Evolutionary conservation across 1,284 basidiomycete genomes (phyloP).

Genomic region (Moesziomyces sp.): DNA sequence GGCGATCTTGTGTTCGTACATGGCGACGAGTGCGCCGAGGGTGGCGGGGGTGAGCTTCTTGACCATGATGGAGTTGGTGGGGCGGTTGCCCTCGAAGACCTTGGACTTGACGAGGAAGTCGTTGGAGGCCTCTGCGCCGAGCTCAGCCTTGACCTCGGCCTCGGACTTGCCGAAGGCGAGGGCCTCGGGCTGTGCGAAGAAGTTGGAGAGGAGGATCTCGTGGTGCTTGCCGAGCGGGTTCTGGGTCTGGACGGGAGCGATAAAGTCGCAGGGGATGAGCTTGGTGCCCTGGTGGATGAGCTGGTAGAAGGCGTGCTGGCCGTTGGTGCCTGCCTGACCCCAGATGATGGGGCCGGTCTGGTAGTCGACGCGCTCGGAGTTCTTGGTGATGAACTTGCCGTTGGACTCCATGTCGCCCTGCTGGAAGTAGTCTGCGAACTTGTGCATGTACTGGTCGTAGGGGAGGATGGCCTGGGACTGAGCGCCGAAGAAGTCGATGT

Average conservation of each 20-base stretch:
- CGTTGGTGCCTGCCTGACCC: conserved; percentile 97
- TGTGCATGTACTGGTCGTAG: conserved; percentile 98
- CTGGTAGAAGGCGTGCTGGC: conserved; percentile 99
- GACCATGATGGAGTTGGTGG: conserved; percentile 96
- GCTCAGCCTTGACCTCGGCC: conserved; percentile 83
- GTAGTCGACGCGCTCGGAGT: conserved; percentile 89
- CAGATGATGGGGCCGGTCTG: conserved; percentile 99
- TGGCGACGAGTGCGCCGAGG: conserved; percentile 86
- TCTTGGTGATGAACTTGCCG: conserved; percentile 95
- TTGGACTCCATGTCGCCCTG: conserved; percentile 99
- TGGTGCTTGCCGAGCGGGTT: conserved; percentile 92
- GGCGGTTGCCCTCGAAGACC: conserved; percentile 96
- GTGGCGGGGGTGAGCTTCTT: conserved; percentile 88
- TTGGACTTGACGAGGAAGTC: conserved; percentile 92
- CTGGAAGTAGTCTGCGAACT: conserved; percentile 99
- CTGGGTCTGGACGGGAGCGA: conserved; percentile 91
- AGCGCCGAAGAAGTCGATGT: conserved; percentile 96
- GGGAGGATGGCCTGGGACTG: conserved; percentile 95
- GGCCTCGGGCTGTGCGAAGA: conserved; percentile 91
- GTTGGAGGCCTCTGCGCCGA: conserved; percentile 77
- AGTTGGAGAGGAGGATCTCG: conserved; percentile 96
- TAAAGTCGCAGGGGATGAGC: conserved; percentile 88
- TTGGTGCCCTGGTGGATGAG: conserved; percentile 82
- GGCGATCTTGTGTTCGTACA: conserved; percentile 99
- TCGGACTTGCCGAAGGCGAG: conserved; percentile 97